phyloP scores from a whole-genome alignment of 331 rosid species.

The Rhamnella rubrinervis region DNA sequence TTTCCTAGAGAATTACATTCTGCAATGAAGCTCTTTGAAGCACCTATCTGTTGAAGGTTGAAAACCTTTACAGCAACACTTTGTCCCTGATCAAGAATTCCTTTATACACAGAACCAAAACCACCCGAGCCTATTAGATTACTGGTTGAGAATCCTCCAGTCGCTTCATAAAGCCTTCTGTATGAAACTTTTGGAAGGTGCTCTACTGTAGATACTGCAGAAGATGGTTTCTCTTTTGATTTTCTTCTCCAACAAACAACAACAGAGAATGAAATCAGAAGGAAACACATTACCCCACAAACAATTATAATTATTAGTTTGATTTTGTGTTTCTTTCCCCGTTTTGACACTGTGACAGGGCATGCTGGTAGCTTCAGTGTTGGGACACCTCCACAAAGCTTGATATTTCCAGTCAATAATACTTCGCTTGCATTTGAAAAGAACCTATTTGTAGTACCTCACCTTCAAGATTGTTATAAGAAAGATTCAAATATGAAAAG shows the following conservation, averaged over 20 bases:
- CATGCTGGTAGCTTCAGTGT: not conserved
- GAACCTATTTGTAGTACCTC: not conserved
- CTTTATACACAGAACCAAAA: constrained; percentile 26
- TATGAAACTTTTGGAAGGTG: not conserved
- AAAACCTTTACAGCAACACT: constrained; percentile 24
- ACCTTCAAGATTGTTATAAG: constrained; percentile 3
- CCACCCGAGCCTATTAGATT: constrained; percentile 9
- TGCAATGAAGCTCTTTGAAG: constrained; percentile 16
- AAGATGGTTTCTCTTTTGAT: not conserved
- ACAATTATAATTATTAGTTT: not conserved
- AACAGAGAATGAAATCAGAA: not conserved
- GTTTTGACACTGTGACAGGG: not conserved
- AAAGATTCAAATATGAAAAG: not conserved
- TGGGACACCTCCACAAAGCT: not conserved
- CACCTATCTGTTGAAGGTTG: constrained; percentile 16
- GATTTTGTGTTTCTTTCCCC: not conserved
- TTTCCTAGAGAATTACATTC: constrained; percentile 25
- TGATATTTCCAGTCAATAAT: not conserved
- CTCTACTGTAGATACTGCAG: not conserved
- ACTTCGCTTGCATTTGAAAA: not conserved
- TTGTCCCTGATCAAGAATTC: not conserved
- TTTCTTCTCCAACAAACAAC: not conserved
- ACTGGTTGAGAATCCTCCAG: not conserved
- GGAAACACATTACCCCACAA: not conserved
- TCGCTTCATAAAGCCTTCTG: not conserved